Percentiles rank a stretch among this genome's conserved stretches.
Evolutionary conservation across 371 early-diverging fungal genomes (phyloP).

Genomic region (Haplosporangium sp.): DNA sequence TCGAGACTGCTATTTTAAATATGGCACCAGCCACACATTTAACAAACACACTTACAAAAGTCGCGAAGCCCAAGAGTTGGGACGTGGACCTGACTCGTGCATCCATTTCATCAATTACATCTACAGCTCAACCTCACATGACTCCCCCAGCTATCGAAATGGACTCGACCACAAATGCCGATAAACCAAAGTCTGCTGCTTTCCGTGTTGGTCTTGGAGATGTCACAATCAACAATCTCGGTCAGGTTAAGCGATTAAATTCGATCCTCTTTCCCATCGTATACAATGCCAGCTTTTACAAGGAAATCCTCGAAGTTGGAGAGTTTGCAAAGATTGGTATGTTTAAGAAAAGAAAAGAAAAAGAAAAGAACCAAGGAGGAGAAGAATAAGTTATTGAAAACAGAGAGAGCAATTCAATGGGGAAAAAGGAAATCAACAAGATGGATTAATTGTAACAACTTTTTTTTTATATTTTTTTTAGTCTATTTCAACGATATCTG

Average conservation of each 20-base stretch:
- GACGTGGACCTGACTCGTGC: background rate
- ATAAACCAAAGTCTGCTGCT: conserved; percentile 29
- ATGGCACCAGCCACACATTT: background rate
- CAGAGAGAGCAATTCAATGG: background rate
- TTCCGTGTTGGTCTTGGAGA: conserved; percentile 69
- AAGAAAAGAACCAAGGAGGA: background rate
- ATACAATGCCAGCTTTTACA: conserved; percentile 87
- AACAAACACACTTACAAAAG: conserved; percentile 1
- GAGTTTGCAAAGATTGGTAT: conserved; percentile 82
- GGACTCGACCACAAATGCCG: conserved; percentile 27
- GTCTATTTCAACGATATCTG: conserved; percentile 81
- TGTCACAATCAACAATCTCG: conserved; percentile 77
- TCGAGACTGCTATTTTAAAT: conserved; percentile 18
- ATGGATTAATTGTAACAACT: background rate
- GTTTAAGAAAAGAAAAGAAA: conserved; percentile 1
- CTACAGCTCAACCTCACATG: conserved; percentile 19
- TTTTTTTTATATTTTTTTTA: conserved; percentile 22
- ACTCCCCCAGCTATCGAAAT: conserved; percentile 48
- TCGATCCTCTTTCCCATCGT: conserved; percentile 86
- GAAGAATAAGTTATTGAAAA: too few species aligned
- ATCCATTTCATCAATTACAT: background rate
- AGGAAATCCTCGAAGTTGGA: conserved; percentile 74
- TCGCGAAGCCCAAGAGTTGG: background rate
- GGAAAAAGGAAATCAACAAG: background rate
- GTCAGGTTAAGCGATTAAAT: conserved; percentile 82